These are phyloP conservation scores for Daphne laureola DNA, from an alignment of 441 rosid genomes.

Conservation along the genomic window DNA sequence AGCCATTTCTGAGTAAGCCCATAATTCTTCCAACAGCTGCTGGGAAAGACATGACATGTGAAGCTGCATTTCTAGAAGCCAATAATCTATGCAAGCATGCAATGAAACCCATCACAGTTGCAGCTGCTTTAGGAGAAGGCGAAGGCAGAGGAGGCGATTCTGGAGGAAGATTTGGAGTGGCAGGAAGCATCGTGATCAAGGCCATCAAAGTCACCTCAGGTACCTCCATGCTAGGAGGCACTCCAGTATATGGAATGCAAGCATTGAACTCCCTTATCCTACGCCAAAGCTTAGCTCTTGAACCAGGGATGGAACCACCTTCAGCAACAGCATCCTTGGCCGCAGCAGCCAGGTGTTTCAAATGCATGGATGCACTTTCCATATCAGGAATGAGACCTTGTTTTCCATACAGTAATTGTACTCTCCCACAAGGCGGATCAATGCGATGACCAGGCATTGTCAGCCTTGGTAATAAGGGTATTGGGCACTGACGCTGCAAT, in stretches of 20 bases:
- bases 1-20: conserved; percentile 98
- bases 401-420: conserved; percentile 46
- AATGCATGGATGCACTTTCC: conserved; percentile 76
- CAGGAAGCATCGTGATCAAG: conserved; percentile 96
- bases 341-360: conserved; percentile 93
- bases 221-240: conserved; percentile 77
- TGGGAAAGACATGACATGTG: conserved; percentile 98
- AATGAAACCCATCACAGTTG: conserved; percentile 95
- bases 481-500: conserved; percentile 72
- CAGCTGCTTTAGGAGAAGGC: conserved; percentile 99
- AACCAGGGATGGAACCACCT: conserved; percentile 96
- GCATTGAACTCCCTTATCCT: conserved; percentile 99
- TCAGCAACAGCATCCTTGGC: conserved; percentile 99
- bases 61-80: conserved; percentile 91
- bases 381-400: conserved; percentile 51
- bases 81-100: conserved; percentile 93
- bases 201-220: conserved; percentile 99
- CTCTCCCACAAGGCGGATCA: conserved; percentile 98
- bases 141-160: conserved; percentile 95
- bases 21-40: conserved; percentile 99
- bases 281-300: conserved; percentile 97
- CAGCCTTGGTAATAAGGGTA: conserved; percentile 90
- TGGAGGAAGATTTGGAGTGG: conserved; percentile 87
- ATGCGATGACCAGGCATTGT: conserved; percentile 99
- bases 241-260: conserved; percentile 82